Conservation (phyloP, 345 rosid species). For the Linum usitatissimum region DNA sequence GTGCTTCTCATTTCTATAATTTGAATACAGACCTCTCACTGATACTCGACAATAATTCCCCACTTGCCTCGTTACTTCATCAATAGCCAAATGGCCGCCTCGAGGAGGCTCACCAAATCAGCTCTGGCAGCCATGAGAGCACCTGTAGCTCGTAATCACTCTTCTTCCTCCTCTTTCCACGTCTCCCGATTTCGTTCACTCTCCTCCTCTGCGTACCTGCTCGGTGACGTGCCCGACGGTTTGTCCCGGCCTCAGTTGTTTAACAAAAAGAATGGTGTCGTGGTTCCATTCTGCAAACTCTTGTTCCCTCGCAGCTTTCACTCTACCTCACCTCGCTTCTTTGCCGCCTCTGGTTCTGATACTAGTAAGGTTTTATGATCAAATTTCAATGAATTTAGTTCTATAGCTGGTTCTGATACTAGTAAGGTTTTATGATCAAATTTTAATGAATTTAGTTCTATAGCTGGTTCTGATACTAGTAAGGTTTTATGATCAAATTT, state of each 20-base stretch:
- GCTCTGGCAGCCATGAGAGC: conserved; percentile 21
- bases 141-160: conserved; percentile 4
- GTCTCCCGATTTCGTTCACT: conserved; percentile 20
- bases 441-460: too few relatives aligned
- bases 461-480: not conserved
- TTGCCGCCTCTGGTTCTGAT: conserved; percentile 30
- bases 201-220: conserved; percentile 8
- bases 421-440: too few relatives aligned
- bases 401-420: not conserved
- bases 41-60: not conserved
- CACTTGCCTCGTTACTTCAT: too few relatives aligned
- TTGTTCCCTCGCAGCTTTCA: conserved; percentile 21
- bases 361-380: conserved; percentile 26
- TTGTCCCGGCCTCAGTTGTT: not conserved
- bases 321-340: conserved; percentile 30
- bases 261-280: conserved; percentile 11
- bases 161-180: conserved; percentile 3
- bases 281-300: not conserved
- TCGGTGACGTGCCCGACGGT: too few relatives aligned
- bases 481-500: not conserved
- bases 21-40: too few relatives aligned
- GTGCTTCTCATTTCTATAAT: not conserved
- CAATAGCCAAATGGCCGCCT: conserved; percentile 28
- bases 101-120: conserved; percentile 27
- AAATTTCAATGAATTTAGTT: not conserved